Conservation (phyloP, 768 basidiomycete genomes). For the Arthromyces matolae region DNA sequence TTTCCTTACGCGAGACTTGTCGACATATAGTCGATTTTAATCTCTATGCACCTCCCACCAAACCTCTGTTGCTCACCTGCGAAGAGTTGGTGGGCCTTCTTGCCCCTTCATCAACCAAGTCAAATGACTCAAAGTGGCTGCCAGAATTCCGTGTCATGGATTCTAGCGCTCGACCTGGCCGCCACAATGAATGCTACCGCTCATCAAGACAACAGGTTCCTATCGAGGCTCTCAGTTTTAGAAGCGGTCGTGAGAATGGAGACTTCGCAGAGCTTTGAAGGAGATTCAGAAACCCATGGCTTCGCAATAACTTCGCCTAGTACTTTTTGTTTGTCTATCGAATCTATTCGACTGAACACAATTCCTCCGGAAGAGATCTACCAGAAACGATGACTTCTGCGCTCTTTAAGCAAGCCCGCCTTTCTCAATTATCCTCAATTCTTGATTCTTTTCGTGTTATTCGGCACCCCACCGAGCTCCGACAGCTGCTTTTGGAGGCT, state of each 20-base stretch:
- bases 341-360: neutral
- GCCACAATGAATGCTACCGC: slow-evolving; percentile 65
- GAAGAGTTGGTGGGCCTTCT: slow-evolving; percentile 55
- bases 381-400: neutral
- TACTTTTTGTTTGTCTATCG: neutral
- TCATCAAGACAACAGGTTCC: slow-evolving; percentile 90
- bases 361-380: neutral
- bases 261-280: slow-evolving; percentile 70
- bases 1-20: no score
- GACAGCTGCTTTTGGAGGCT: no score
- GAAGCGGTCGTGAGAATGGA: slow-evolving; percentile 65
- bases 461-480: no score
- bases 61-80: slow-evolving; percentile 81
- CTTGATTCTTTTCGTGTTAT: no score
- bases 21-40: no score
- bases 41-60: no score
- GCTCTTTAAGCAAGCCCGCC: neutral
- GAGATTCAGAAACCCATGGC: slow-evolving; percentile 38
- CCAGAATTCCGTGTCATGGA: slow-evolving; percentile 65
- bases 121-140: neutral
- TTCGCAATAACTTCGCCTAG: neutral
- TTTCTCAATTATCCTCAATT: no score
- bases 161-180: slow-evolving; percentile 66
- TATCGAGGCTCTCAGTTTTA: slow-evolving; percentile 76
- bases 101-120: neutral